Evolutionary conservation across 768 basidiomycete species (phyloP).

Genomic region (Boletellus emodensis): DNA sequence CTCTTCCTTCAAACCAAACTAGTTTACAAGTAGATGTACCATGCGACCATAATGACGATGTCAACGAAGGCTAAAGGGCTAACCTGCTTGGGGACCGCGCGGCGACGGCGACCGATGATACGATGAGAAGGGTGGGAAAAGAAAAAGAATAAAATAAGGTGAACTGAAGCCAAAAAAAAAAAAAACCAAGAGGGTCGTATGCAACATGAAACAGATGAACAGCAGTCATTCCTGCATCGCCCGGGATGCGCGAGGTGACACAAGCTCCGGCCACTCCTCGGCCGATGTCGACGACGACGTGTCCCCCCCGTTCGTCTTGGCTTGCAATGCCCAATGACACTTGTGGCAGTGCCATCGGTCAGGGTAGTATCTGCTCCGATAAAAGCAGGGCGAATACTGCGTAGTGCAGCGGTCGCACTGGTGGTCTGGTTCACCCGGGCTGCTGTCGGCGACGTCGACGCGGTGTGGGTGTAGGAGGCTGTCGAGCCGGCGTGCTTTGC

Average conservation of each 20-base stretch:
- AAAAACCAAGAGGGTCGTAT: no score
- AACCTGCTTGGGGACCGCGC: neutral
- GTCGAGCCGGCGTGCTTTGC: conserved; percentile 86
- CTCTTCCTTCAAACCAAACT: conserved; percentile 6
- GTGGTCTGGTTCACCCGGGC: conserved; percentile 26
- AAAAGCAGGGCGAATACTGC: conserved; percentile 73
- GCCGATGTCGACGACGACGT: neutral
- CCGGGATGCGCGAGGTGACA: conserved; percentile 7
- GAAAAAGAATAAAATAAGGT: neutral
- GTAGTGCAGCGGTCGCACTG: conserved; percentile 61
- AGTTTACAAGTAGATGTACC: conserved; percentile 31
- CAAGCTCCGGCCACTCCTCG: conserved; percentile 17
- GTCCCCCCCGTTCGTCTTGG: neutral
- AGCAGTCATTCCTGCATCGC: conserved; percentile 18
- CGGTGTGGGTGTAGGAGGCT: conserved; percentile 51
- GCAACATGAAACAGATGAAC: no score
- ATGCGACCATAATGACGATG: conserved; percentile 19
- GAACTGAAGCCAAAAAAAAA: no score
- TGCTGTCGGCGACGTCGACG: conserved; percentile 25
- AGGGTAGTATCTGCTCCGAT: conserved; percentile 37
- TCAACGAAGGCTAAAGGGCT: neutral
- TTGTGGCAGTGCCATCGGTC: conserved; percentile 40
- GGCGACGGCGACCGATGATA: neutral
- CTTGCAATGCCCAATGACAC: conserved; percentile 34
- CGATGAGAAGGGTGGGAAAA: neutral